phyloP scores from a whole-genome alignment of 345 rosid genomes.

The Rhizophora mangle region DNA sequence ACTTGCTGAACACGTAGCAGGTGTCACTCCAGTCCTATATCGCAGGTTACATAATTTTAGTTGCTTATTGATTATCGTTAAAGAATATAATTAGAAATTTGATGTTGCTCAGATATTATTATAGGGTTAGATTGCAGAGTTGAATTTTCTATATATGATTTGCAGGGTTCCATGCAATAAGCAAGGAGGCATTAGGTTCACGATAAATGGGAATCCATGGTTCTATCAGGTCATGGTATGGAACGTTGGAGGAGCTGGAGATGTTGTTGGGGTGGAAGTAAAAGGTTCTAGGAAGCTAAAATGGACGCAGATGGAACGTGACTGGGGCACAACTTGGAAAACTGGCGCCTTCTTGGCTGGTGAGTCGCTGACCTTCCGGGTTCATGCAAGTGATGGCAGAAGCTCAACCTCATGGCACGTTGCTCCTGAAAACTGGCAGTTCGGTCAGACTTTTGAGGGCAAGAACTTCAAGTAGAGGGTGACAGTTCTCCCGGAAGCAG shows the following conservation, averaged over 20 bases:
- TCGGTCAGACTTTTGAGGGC: slow-evolving; percentile 41
- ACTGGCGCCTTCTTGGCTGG: slow-evolving; percentile 33
- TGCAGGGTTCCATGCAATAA: slow-evolving; percentile 70
- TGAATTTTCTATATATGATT: background rate
- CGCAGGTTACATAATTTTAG: slow-evolving; percentile 31
- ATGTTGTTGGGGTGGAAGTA: slow-evolving; percentile 48
- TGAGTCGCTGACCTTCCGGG: slow-evolving; percentile 44
- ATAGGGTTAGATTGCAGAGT: background rate
- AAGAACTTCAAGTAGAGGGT: slow-evolving; percentile 41
- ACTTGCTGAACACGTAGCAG: slow-evolving; percentile 52
- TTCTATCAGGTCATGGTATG: slow-evolving; percentile 49
- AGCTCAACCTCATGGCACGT: slow-evolving; percentile 37
- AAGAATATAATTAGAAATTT: background rate
- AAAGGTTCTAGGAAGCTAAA: slow-evolving; percentile 36
- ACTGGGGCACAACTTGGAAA: slow-evolving; percentile 57
- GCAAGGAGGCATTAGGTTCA: slow-evolving; percentile 66
- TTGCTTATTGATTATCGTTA: background rate
- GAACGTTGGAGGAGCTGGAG: slow-evolving; percentile 77
- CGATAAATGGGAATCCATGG: slow-evolving; percentile 55
- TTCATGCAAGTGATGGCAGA: slow-evolving; percentile 40
- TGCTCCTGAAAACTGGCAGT: slow-evolving; percentile 45
- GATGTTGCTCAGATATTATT: background rate
- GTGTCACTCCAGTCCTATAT: slow-evolving; percentile 56
- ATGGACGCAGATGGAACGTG: slow-evolving; percentile 42
- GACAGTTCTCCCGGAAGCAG: no score